Evolutionary conservation across 768 basidiomycete genomes (phyloP).

Genomic region (Artomyces pyxidatus): DNA sequence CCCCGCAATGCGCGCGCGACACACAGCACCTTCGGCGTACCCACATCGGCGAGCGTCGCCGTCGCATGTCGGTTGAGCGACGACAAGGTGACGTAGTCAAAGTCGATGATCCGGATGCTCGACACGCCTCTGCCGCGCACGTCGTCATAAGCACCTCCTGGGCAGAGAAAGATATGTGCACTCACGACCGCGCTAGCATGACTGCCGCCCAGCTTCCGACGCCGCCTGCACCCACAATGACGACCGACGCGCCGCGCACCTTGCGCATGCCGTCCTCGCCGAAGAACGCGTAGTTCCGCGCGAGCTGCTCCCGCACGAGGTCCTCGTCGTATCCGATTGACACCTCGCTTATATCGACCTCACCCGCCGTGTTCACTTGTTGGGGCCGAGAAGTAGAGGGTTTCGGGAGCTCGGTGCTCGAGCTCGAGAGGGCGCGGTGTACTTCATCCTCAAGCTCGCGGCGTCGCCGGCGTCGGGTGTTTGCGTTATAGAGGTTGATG

Average conservation of each 20-base stretch:
- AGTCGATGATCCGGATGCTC: constrained; percentile 78
- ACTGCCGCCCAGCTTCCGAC: constrained; percentile 95
- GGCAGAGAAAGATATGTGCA: constrained; percentile 13
- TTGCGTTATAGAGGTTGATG: constrained; percentile 49
- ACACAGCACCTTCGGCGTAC: constrained; percentile 83
- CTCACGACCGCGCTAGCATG: constrained; percentile 87
- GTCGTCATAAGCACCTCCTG: background rate
- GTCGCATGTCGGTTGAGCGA: constrained; percentile 94
- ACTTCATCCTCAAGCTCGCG: constrained; percentile 51
- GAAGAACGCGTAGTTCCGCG: constrained; percentile 92
- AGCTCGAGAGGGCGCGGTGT: constrained; percentile 35
- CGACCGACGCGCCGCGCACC: constrained; percentile 68
- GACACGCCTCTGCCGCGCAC: constrained; percentile 69
- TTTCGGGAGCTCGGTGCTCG: constrained; percentile 2
- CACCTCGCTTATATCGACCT: background rate
- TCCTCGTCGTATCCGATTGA: constrained; percentile 58
- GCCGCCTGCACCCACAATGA: constrained; percentile 91
- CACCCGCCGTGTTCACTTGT: background rate
- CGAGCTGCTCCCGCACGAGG: constrained; percentile 81
- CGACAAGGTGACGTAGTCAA: constrained; percentile 93
- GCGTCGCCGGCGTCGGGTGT: constrained; percentile 39
- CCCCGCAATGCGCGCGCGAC: constrained; percentile 59
- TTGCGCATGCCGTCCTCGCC: constrained; percentile 82
- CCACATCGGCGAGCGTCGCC: constrained; percentile 83
- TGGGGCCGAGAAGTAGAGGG: constrained; percentile 4